Evolutionary conservation across 1,284 basidiomycete genomes (phyloP), one percentile per base, ranked within the genome.

Genomic region (Dichomitus squalens): DNA sequence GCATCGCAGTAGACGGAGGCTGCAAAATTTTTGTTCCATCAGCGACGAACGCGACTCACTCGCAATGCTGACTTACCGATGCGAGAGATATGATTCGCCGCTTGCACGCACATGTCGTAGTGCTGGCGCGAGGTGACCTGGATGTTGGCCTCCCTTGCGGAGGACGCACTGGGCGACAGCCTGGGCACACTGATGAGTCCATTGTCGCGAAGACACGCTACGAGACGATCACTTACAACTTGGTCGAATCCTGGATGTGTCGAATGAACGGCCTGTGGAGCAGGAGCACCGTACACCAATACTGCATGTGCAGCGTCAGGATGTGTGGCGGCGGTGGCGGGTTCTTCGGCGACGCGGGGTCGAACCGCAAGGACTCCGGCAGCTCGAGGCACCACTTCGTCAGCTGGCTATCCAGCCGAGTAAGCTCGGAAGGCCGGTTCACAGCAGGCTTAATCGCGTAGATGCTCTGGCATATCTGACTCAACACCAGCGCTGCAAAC

Each of bases 351-450:
- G 73, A 75, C 34, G 78, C 79, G 31, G 82, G 74, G 57, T 89
- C 86, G 64, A 82, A 84, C 31, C 83, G 82, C 16, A 95, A 73
- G 67, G 90, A 83, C 35, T 84, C 81, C 0, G 90, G 87, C 1
- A 95, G 79, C 29, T 87, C 84, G 41, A 90, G 73, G 68, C 86
- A 88, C 92, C 92, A 94, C 64, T 84, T 88, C 65, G 91, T 88
- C 47, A 95, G 76, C 18, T 80, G 70, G 41, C 82, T 81, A 68
- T 93, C 92, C 14, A 93, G 75, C 21, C 79, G 75, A 21, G 79
- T 66, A 4, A 84, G 79, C 61, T 89, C 86, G 11, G 78, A 70
- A 63, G 86, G 80, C 38, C 89, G 80, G 68, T 82, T 78, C 20
- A 76, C 70, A 51, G 76, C 74, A 5, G 84, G 81, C 9, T 84